These are phyloP conservation scores for Haplosporangium sp. DNA, from an alignment of 371 early-diverging fungal species.

Conservation along the genomic window DNA sequence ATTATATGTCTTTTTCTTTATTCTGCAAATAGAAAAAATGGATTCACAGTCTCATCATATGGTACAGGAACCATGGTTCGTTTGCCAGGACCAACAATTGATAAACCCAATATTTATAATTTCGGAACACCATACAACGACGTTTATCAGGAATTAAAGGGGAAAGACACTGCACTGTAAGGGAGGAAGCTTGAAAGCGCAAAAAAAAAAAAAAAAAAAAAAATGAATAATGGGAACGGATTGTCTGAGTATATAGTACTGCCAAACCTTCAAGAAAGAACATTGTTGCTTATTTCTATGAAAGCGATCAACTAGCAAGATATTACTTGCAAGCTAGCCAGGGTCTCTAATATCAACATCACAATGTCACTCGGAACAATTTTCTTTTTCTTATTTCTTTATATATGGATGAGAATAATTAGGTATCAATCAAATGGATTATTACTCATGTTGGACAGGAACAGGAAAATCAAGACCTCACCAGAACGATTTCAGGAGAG, in stretches of 20 bases:
- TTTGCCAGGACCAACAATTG: conserved; percentile 92
- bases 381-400: background rate
- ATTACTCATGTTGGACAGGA: conserved; percentile 92
- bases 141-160: conserved; percentile 87
- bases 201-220: background rate
- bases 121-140: conserved; percentile 95
- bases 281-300: background rate
- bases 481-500: conserved; percentile 92
- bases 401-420: background rate
- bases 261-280: too few species aligned
- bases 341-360: background rate
- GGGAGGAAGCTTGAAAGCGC: conserved; percentile 6
- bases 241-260: too few species aligned
- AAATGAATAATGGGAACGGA: too few species aligned
- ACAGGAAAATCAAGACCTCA: conserved; percentile 89
- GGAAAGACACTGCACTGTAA: conserved; percentile 80
- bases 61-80: conserved; percentile 94
- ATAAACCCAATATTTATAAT: conserved; percentile 90
- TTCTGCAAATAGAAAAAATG: conserved; percentile 67
- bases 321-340: background rate
- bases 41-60: conserved; percentile 84
- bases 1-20: background rate
- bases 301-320: background rate
- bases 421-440: conserved; percentile 92
- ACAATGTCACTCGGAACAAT: background rate